Conservation (phyloP, 2,329 filamentous ascomycete species). For the Botryosphaeria dothidea region DNA sequence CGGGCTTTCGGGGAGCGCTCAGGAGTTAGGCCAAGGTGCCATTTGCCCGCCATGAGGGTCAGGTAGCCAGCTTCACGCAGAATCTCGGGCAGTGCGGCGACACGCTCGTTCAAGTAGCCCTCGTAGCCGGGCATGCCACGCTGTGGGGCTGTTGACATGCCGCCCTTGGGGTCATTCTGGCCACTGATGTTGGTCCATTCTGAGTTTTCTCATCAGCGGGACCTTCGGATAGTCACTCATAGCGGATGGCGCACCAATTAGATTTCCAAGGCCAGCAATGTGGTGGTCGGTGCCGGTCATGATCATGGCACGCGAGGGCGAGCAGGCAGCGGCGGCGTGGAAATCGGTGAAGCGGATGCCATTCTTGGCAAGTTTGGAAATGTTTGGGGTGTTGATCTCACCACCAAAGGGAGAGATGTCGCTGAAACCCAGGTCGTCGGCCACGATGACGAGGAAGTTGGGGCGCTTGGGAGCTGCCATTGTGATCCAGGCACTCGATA, state of each 20-base stretch:
- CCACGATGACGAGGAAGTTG: conserved; percentile 62
- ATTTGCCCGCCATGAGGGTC: conserved; percentile 64
- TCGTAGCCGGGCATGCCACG: conserved; percentile 63
- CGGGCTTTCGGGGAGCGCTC: conserved; percentile 57
- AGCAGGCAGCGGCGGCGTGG: conserved; percentile 66
- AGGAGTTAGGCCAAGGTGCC: conserved; percentile 62
- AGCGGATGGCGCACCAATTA: conserved; percentile 5
- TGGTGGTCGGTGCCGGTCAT: conserved; percentile 66
- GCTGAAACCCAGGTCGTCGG: conserved; percentile 62
- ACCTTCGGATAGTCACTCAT: too few relatives aligned
- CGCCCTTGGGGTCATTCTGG: conserved; percentile 54
- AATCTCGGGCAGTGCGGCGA: conserved; percentile 60
- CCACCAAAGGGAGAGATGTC: conserved; percentile 61
- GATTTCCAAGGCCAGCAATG: conserved; percentile 57
- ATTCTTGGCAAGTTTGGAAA: conserved; percentile 51
- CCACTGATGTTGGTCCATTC: conserved; percentile 59
- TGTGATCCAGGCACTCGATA: not conserved
- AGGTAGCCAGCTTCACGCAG: conserved; percentile 60
- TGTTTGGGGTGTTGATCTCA: conserved; percentile 62
- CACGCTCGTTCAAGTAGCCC: conserved; percentile 62
- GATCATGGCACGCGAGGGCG: conserved; percentile 66
- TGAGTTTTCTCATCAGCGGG: not conserved
- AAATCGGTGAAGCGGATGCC: conserved; percentile 64
- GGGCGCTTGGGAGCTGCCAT: conserved; percentile 45
- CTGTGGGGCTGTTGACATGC: conserved; percentile 55